phyloP scores from a whole-genome alignment of 2,329 filamentous ascomycete species.

The Fusarium nodosum region DNA sequence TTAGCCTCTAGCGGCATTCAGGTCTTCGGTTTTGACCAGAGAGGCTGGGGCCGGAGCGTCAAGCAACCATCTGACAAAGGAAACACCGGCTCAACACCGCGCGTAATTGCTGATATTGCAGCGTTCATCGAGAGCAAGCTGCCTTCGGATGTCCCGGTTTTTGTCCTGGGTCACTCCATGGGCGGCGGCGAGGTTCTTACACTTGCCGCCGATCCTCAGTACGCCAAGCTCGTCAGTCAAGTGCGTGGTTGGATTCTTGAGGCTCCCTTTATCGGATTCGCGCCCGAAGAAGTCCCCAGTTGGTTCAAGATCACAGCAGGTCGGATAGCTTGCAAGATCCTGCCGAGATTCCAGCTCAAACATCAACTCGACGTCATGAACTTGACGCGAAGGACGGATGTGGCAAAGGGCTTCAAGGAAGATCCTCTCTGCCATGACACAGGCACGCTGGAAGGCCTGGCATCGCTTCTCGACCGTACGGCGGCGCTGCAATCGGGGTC shows the following conservation, averaged over 20 bases:
- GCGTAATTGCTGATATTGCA: conserved; percentile 82
- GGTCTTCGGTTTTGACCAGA: conserved; percentile 84
- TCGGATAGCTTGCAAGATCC: conserved; percentile 73
- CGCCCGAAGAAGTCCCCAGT: conserved; percentile 73
- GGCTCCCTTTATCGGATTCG: conserved; percentile 82
- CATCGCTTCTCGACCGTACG: conserved; percentile 82
- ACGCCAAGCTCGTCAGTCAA: conserved; percentile 67
- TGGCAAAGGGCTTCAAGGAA: conserved; percentile 70
- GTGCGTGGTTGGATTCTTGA: conserved; percentile 82
- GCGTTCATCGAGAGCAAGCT: conserved; percentile 77
- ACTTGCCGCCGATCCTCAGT: conserved; percentile 64
- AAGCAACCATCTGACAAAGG: conserved; percentile 73
- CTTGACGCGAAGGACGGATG: conserved; percentile 75
- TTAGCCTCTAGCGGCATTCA: conserved; percentile 81
- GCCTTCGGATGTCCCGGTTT: conserved; percentile 72
- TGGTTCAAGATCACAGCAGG: conserved; percentile 74
- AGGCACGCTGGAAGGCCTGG: conserved; percentile 85
- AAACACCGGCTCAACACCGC: conserved; percentile 78
- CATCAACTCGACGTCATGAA: conserved; percentile 74
- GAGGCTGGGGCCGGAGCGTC: conserved; percentile 86
- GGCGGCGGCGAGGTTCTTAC: conserved; percentile 83
- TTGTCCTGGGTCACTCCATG: conserved; percentile 93
- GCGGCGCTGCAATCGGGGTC: conserved; percentile 69
- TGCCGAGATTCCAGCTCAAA: conserved; percentile 76
- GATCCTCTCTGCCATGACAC: conserved; percentile 85